Conservation (phyloP, 495 filamentous ascomycete genomes). For the Neurospora sp. region DNA sequence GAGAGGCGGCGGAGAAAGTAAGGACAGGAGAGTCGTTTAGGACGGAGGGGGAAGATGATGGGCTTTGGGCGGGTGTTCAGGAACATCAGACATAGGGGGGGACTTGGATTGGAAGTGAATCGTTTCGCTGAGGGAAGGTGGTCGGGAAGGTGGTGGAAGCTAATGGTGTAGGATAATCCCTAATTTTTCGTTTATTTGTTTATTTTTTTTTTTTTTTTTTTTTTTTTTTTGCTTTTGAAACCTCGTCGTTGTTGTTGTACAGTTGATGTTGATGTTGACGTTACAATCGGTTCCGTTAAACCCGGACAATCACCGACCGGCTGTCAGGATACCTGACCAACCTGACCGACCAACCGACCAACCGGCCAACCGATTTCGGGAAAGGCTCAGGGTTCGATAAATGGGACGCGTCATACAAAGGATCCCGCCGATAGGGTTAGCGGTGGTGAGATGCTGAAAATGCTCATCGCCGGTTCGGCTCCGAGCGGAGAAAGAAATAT, state of each 20-base stretch:
- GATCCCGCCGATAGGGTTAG: background rate
- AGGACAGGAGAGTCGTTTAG: constrained; percentile 1
- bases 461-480: background rate
- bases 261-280: background rate
- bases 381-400: background rate
- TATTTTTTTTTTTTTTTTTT: background rate
- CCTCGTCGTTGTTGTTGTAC: background rate
- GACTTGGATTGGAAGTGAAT: background rate
- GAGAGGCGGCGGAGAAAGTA: constrained; percentile 18
- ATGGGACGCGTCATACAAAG: background rate
- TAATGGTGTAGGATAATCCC: background rate
- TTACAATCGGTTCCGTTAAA: background rate
- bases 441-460: background rate
- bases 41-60: background rate
- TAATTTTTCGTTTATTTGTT: background rate
- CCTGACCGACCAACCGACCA: background rate
- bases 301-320: background rate
- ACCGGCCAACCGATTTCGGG: background rate
- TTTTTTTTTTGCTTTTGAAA: background rate
- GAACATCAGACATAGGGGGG: background rate
- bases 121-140: background rate
- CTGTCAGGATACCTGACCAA: background rate
- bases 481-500: background rate
- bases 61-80: background rate
- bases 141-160: background rate